Base-by-base conservation (phyloP, 805 yeast genomes). In the Middelhovenomyces tepae region DNA sequence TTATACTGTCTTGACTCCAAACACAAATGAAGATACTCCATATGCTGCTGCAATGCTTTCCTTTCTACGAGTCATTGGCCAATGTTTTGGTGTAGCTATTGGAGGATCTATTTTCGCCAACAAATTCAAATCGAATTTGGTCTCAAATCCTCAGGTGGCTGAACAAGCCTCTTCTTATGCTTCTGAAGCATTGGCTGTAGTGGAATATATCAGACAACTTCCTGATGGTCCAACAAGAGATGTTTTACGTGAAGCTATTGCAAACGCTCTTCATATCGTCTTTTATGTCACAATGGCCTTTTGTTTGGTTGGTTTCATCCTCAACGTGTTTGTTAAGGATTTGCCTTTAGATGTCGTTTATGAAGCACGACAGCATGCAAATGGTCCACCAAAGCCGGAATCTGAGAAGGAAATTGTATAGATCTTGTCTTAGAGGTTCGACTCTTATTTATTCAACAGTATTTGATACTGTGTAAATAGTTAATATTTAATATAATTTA, bases 31-130 rank as follows among this genome's bases (percentile, higher is more conserved):
- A n/a, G 35, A 46, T 16, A 46, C 50, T 44, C 40, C 53, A 2
- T 47, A 47, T 27, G 50, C 56, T 1, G 53, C 58, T 2, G 46
- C 57, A 1, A 42, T 51, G 42, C 39, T 53, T 38, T 45, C 53
- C 15, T 52, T 54, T 36, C 34, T 44, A 25, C 37, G 59, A 25
- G 39, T 39, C 8, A 27, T 52, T 21, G 59, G 59, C 5, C 56
- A 52, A 20, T 43, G 51, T 9, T 31, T 54, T 23, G 59, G 59
- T 3, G 48, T 51, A 2, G 57, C 58, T 5, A 39, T 54, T 15
- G 57, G 57, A 4, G 57, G 57, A 10, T 47, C 56, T 3, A 37
- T 51, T 13, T 42, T 51, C 21, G 47, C 56, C 8, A 46, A 50
- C 15, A 24, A 31, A 22, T 20, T 42, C 5, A 16, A 37, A 3